phyloP scores from a whole-genome alignment of 352 stramenopile genomes.

The Pythium pyrilobum region DNA sequence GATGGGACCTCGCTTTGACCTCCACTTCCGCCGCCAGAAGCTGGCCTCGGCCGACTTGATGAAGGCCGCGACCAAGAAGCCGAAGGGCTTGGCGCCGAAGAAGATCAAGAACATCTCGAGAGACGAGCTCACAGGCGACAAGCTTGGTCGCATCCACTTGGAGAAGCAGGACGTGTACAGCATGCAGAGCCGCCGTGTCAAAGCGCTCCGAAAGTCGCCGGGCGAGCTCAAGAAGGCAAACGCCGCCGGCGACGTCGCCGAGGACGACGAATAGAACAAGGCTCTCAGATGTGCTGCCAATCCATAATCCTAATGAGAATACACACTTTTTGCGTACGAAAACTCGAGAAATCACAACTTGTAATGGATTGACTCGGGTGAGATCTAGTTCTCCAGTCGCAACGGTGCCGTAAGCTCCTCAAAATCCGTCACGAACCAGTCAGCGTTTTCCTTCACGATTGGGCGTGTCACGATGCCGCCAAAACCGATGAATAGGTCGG shows the following conservation, averaged over 20 bases:
- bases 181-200: conserved; percentile 94
- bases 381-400: conserved; percentile 24
- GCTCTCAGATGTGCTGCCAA: neutral
- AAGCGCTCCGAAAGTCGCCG: conserved; percentile 89
- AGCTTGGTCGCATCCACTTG: conserved; percentile 97
- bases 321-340: conserved; percentile 8
- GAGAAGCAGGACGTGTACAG: conserved; percentile 97
- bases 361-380: neutral
- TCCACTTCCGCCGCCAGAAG: conserved; percentile 93
- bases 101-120: conserved; percentile 98
- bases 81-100: conserved; percentile 88
- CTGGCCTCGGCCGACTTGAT: conserved; percentile 94
- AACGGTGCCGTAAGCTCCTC: conserved; percentile 70
- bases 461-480: conserved; percentile 94
- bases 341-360: neutral
- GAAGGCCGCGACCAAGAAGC: conserved; percentile 94
- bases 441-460: conserved; percentile 90
- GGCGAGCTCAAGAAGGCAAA: conserved; percentile 71
- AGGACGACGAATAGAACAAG: conserved; percentile 34
- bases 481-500: conserved; percentile 97
- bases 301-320: conserved; percentile 24
- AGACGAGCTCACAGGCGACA: conserved; percentile 97
- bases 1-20: conserved; percentile 88
- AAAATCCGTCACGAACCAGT: conserved; percentile 98
- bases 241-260: conserved; percentile 17